A percentile compares a stretch with the other conserved stretches of the same genome.
Evolutionary conservation across 257 asterid genomes (phyloP).

Genomic region (Parsonsia alboflavescens): DNA sequence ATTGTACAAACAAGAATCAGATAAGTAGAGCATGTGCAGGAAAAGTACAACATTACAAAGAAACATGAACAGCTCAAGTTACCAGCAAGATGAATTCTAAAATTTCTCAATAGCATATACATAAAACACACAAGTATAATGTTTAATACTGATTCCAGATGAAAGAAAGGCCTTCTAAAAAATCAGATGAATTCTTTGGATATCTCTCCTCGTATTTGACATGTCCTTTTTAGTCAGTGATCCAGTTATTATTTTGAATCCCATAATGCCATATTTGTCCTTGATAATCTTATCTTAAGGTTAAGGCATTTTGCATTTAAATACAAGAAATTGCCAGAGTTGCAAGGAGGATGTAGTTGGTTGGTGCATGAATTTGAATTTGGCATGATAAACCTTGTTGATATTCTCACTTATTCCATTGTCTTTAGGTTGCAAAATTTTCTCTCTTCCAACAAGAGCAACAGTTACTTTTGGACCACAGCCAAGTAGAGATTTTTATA

Average conservation of each 20-base stretch:
- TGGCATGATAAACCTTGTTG: too few relatives aligned
- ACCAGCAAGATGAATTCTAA: slow-evolving; percentile 1
- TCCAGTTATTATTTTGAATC: not conserved
- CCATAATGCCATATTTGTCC: too few relatives aligned
- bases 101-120: not conserved
- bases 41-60: slow-evolving; percentile 3
- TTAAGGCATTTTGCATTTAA: too few relatives aligned
- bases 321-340: too few relatives aligned
- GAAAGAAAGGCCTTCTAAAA: not conserved
- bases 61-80: slow-evolving; percentile 15
- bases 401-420: too few relatives aligned
- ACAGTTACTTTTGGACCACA: too few relatives aligned
- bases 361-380: too few relatives aligned
- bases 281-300: too few relatives aligned
- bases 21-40: slow-evolving; percentile 15
- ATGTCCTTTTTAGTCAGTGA: not conserved
- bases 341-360: too few relatives aligned
- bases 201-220: not conserved
- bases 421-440: too few relatives aligned
- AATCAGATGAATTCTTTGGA: not conserved
- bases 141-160: not conserved
- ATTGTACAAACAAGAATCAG: slow-evolving; percentile 15
- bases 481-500: too few relatives aligned
- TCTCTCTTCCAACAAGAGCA: too few relatives aligned
- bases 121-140: not conserved